Base-by-base conservation (phyloP, 148 eudicot species). In the Amaranthus palmeri region DNA sequence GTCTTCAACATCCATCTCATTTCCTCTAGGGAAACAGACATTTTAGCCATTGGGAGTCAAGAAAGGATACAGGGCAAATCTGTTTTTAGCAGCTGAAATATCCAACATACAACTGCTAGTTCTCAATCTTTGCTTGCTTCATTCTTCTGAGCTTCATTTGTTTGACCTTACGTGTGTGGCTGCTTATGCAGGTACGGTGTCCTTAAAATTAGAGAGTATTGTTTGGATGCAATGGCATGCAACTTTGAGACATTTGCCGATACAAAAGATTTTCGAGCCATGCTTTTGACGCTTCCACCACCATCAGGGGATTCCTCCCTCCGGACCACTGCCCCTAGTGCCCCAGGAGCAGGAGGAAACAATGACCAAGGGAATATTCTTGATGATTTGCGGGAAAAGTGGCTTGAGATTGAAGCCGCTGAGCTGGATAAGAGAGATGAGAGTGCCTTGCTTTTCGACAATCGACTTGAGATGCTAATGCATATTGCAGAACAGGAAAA, bases 251-350 rank as follows among this genome's bases (percentile, higher is more conserved):
- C 89, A 63, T 91, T 95, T 77, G 90, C 97, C 3, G 93, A 91
- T 51, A 91, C 89, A 55, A 81, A 71, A 3, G 90, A 91, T 63
- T 95, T 95, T 76, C 82, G 97, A 68, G 96, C 92, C 50, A 79
- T 95, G 84, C 92, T 95, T 73, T 76, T 95, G 83, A 91, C 96
- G 3, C 89, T 95, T 73, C 98, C 98, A 46, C 93, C 96, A 13
- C 98, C 98, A 62, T 95, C 98, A 14, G 98, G 98, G 68, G 97
- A 95, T 77, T 89, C 96, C 6, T 86, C 93, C 25, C 93, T 89
- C 50, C 83, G 98, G 36, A 95, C 98, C 58, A 95, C 98, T 10
- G 93, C 85, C 51, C 98, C 98, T 52, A 95, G 87, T 85, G 98
- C 98, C 42, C 98, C 98, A 3, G 98, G 98, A 75, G 89, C 90